phyloP scores from a whole-genome alignment of 176 grass and related monocot species.

The Eremochloa ophiuroides region DNA sequence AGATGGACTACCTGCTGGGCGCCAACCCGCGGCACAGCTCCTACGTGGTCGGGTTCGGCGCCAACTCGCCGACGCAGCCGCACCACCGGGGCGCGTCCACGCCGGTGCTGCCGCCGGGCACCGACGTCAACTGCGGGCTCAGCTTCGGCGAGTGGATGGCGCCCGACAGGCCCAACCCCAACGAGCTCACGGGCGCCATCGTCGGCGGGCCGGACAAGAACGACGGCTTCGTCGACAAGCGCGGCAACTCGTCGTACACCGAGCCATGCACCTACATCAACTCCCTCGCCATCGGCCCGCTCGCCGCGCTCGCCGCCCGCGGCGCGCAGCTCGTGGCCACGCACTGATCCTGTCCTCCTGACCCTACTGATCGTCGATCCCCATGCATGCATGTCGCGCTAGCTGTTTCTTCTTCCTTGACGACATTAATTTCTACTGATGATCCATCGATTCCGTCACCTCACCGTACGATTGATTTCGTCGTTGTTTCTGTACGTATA shows the following conservation, averaged over 20 bases:
- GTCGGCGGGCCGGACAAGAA: conserved; percentile 67
- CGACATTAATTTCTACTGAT: not conserved
- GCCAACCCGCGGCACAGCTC: conserved; percentile 68
- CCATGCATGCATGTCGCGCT: not conserved
- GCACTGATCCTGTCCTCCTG: no score
- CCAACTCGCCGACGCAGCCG: conserved; percentile 58
- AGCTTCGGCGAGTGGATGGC: conserved; percentile 76
- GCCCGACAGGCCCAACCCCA: conserved; percentile 56
- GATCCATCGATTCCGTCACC: not conserved
- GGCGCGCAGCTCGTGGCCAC: conserved; percentile 34
- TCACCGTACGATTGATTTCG: no score
- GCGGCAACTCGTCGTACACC: conserved; percentile 43
- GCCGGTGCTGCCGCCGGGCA: conserved; percentile 26
- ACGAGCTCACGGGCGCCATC: conserved; percentile 90
- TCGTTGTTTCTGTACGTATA: no score
- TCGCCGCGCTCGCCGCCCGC: conserved; percentile 66
- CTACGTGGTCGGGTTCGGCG: conserved; percentile 81
- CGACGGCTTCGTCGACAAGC: conserved; percentile 71
- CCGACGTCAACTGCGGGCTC: conserved; percentile 55
- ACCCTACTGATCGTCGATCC: no score
- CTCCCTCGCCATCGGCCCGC: conserved; percentile 80
- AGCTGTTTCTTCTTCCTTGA: not conserved
- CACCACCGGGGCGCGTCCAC: conserved; percentile 86
- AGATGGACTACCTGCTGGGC: conserved; percentile 92
- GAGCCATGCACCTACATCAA: conserved; percentile 94